Conservation (phyloP, 2,329 filamentous ascomycete genomes). For the Aspergillus ochraceoroseus region DNA sequence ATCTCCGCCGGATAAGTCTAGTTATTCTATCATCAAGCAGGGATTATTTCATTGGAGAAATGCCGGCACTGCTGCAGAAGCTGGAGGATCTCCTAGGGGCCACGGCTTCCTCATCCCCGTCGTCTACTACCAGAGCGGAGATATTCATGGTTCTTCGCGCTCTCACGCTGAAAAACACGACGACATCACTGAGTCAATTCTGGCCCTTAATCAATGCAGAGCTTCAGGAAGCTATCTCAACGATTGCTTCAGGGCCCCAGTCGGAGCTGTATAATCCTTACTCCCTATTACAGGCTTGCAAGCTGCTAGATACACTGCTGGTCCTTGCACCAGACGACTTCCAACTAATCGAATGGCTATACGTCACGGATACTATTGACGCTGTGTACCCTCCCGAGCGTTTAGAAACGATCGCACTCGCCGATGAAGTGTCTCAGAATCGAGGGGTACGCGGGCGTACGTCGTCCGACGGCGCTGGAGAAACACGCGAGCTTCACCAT, state of each 20-base stretch:
- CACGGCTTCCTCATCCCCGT: constrained; percentile 83
- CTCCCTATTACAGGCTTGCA: constrained; percentile 83
- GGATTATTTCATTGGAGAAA: constrained; percentile 74
- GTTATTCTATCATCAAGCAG: constrained; percentile 70
- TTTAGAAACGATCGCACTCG: constrained; percentile 68
- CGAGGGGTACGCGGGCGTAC: constrained; percentile 50
- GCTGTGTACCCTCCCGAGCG: constrained; percentile 75
- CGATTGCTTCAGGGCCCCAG: constrained; percentile 63
- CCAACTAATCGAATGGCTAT: constrained; percentile 97
- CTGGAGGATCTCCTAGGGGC: constrained; percentile 80
- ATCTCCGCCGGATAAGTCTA: constrained; percentile 73
- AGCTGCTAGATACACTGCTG: constrained; percentile 83
- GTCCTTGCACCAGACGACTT: constrained; percentile 89
- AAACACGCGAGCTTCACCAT: constrained; percentile 28
- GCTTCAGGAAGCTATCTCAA: constrained; percentile 72
- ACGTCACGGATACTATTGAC: constrained; percentile 93
- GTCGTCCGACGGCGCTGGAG: constrained; percentile 25
- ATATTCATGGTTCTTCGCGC: constrained; percentile 84
- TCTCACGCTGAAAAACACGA: constrained; percentile 70
- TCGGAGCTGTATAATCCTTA: constrained; percentile 72
- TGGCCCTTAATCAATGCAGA: constrained; percentile 91
- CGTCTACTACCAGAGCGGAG: constrained; percentile 80
- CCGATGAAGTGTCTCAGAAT: constrained; percentile 77
- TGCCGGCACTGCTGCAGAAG: constrained; percentile 71
- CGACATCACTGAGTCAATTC: constrained; percentile 72